Evolutionary conservation across 1,284 basidiomycete genomes (phyloP), one percentile per base, ranked within the genome.

Genomic region (Apiotrichum brassicae): DNA sequence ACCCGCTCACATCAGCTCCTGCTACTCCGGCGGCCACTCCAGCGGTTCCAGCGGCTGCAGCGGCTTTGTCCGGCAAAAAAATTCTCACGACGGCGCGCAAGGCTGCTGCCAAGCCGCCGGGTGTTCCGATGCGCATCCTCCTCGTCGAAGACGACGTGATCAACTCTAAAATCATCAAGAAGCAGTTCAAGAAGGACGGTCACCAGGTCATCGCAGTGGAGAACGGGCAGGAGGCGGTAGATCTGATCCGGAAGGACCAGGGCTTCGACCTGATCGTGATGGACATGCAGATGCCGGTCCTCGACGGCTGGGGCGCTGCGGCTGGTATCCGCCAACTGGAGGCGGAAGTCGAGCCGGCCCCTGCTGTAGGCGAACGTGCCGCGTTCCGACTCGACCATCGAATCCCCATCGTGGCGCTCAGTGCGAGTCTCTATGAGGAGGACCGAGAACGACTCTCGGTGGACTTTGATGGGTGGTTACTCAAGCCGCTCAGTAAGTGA

Each of bases 241-340:
- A 85, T 37, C 76, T 76, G 51, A 75, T 89, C 26, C 66, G 77
- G 48, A 61, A 68, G 0, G 85, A 89, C 64, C 61, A 63, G 62
- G 75, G 77, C 28, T 76, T 80, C 16, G 87, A 92, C 65, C 81
- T 78, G 42, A 76, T 90, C 18, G 75, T 92, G 47, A 90, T 90
- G 87, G 87, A 90, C 67, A 82, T 90, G 28, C 85, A 87, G 84
- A 90, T 89, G 87, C 87, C 87, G 0, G 83, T 90, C 49, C 77
- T 88, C 51, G 81, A 89, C 61, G 87, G 87, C 2, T 83, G 83
- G 56, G 80, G 84, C 50, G 81, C 86, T 0, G 84, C 86, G 0
- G 75, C 78, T 51, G 77, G 79, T 39, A 88, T 89, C 38, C 80
- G 86, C 3, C 72, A 76, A n/a, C 54, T 83, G 3, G 85, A 87